Base-by-base conservation (phyloP, 495 filamentous ascomycete species). In the Bacidia gigantensis region DNA sequence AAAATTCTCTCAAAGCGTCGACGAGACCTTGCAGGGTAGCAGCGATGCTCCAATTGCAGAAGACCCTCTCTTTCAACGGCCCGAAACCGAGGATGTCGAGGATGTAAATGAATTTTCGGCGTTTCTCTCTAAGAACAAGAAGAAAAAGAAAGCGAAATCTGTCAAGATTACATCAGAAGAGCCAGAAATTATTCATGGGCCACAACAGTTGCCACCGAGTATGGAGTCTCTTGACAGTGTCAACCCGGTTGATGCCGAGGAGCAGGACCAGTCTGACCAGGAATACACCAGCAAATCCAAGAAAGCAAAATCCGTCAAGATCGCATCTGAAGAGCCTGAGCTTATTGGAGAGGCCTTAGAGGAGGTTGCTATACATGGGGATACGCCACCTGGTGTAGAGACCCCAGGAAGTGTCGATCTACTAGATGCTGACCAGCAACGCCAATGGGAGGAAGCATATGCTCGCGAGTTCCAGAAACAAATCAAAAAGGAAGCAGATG, bases 401-500 rank as follows among this genome's bases (percentile, higher is more conserved):
- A 50, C 47, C 18, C 47, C 47, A 11, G 47, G 47, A 11, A 50
- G 47, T 22, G 47, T 38, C 26, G 47, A 50, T 38, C 47, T 50
- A 12, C 47, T 50, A 3, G 26, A 50, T 20, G 18, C 25, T 3
- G 47, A 51, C 12, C 23, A 51, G n/a, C 46, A 58, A 48, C 42
- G 29, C 46, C n/a, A 52, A 21, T 48, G 55, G 17, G 18, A 45
- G 23, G 49, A 51, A 1, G 26, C 49, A 18, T 54, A 58, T 46
- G 48, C 49, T 32, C 40, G 26, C 12, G 40, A 57, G 21, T 38
- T 43, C 22, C 25, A 39, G 42, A 58, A 44, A 55, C 44, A 58
- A 49, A 45, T 59, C 46, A 26, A 53, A 11, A 26, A 52, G 26
- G 46, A 59, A 48, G 20, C 41, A 44, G 41, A 44, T 18, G 20